phyloP scores from a whole-genome alignment of 345 rosid genomes.

The Raphanus sativus region DNA sequence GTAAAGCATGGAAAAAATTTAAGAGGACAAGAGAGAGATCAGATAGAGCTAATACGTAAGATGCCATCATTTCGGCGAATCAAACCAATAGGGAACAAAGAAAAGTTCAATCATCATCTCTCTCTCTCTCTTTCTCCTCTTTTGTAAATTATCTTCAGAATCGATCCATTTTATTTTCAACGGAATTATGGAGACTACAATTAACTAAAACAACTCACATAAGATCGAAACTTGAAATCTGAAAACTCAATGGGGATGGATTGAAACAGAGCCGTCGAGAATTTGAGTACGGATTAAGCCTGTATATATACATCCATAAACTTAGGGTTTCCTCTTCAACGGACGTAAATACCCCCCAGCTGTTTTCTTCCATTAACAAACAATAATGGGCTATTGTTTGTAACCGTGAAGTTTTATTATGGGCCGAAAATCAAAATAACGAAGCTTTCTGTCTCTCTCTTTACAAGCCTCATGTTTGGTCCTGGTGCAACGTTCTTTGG shows the following conservation, averaged over 20 bases:
- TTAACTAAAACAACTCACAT: background rate
- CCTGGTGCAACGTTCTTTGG: background rate
- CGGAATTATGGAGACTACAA: too few relatives aligned
- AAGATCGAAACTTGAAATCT: background rate
- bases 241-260: background rate
- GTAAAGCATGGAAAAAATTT: background rate
- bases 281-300: background rate
- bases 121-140: background rate
- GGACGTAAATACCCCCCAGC: conserved; percentile 16
- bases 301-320: conserved; percentile 2
- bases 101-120: conserved; percentile 32
- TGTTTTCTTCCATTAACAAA: background rate
- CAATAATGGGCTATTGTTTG: background rate
- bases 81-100: conserved; percentile 41
- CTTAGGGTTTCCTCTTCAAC: conserved; percentile 14
- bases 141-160: background rate
- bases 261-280: background rate
- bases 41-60: conserved; percentile 44
- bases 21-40: conserved; percentile 10
- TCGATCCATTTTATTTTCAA: too few relatives aligned
- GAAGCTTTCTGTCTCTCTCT: background rate
- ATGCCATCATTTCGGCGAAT: conserved; percentile 41
- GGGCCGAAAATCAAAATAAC: background rate
- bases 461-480: background rate
- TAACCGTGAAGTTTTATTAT: background rate